Evolutionary conservation across 495 filamentous ascomycete species (phyloP).

Genomic region (Podospora australis): DNA sequence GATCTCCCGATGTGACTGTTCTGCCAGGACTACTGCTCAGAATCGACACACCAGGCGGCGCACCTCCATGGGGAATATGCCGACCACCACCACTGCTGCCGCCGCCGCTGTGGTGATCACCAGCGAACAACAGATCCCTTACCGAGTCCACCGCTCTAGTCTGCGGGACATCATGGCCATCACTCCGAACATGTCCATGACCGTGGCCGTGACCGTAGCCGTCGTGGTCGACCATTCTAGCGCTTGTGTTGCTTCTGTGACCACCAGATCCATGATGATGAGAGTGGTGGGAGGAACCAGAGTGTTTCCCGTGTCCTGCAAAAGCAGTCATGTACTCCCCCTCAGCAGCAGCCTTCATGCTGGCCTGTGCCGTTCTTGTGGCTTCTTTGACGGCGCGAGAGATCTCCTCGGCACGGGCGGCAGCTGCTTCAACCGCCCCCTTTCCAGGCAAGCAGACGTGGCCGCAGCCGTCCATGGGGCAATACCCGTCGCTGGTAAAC

Average conservation of each 20-base stretch:
- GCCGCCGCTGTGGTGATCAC: background rate
- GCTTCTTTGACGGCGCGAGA: constrained; percentile 37
- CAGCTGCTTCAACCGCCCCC: constrained; percentile 43
- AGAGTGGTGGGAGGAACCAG: background rate
- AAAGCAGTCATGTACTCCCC: background rate
- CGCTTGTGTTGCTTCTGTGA: no score
- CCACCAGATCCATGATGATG: constrained; percentile 18
- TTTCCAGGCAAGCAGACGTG: constrained; percentile 64
- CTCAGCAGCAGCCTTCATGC: background rate
- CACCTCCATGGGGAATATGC: no score
- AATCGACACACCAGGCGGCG: constrained; percentile 21
- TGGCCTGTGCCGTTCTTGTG: constrained; percentile 20
- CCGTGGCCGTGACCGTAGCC: background rate
- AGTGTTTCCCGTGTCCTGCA: constrained; percentile 1
- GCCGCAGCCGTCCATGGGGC: constrained; percentile 64
- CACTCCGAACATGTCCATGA: constrained; percentile 15
- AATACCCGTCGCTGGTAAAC: constrained; percentile 57
- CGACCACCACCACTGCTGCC: background rate
- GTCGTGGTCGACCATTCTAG: background rate
- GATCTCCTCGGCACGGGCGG: constrained; percentile 36
- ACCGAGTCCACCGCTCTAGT: constrained; percentile 50
- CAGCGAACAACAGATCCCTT: constrained; percentile 32
- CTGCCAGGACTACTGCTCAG: constrained; percentile 41
- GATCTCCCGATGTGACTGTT: constrained; percentile 18
- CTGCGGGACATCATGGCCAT: constrained; percentile 40